phyloP scores from a whole-genome alignment of 1,284 basidiomycete species.

The Malassezia globosa region DNA sequence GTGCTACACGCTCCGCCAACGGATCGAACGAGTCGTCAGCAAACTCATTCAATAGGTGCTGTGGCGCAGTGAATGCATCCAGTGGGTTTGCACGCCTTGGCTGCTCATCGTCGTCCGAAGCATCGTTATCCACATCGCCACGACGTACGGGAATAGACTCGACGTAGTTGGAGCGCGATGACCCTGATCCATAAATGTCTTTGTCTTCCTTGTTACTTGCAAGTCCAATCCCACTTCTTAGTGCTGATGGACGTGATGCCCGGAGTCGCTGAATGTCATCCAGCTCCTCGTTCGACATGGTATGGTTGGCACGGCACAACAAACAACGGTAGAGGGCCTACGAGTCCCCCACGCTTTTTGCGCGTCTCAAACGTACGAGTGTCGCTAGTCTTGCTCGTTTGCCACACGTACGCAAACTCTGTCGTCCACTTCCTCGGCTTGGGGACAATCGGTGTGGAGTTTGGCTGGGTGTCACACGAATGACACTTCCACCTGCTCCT shows the following conservation, averaged over 20 bases:
- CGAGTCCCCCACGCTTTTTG: too few species aligned
- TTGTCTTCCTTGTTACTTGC: constrained; percentile 24
- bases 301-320: too few species aligned
- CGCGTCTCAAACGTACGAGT: too few species aligned
- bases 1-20: constrained; percentile 79
- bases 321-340: too few species aligned
- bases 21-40: constrained; percentile 81
- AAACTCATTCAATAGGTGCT: constrained; percentile 88
- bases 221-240: constrained; percentile 12
- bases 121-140: constrained; percentile 25
- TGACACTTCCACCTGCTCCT: too few species aligned
- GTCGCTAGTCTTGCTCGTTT: too few species aligned
- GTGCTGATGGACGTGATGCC: constrained; percentile 17
- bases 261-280: constrained; percentile 28
- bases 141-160: constrained; percentile 24
- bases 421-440: too few species aligned
- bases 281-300: constrained; percentile 24
- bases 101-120: constrained; percentile 5
- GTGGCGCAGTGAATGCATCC: constrained; percentile 61
- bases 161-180: constrained; percentile 23
- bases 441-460: too few species aligned
- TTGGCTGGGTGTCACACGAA: too few species aligned
- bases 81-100: constrained; percentile 29
- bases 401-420: too few species aligned
- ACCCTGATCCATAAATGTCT: constrained; percentile 20